Base-by-base conservation (phyloP, 306 rosid genomes). In the Casuarina glauca region DNA sequence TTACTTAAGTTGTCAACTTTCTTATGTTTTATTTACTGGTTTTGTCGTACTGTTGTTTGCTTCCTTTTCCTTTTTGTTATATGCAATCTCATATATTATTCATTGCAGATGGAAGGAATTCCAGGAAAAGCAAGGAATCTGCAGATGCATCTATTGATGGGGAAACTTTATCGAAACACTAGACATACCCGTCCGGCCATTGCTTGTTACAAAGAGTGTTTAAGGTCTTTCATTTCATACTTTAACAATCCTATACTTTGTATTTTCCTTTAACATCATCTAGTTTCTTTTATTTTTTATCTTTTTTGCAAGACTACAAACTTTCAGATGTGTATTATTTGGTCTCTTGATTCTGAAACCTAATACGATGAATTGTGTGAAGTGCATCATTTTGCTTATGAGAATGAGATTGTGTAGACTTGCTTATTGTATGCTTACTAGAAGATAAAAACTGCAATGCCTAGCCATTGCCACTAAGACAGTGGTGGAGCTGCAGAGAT, bases 91-190 rank as follows among this genome's bases (percentile, higher is more conserved):
- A 70, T 64, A 52, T 75, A 45, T 75, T 81, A 19, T 62, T 54
- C 71, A 74, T 88, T 79, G 73, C 91, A 96, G 99, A 96, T 96
- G 97, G 99, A 96, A 84, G 93, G 90, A 79, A 88, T 96, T 81
- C 92, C 97, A 19, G 82, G 84, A 84, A 96, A 96, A 87, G 88
- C 90, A 69, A 90, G 99, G 87, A 96, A 78, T 79, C 81, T 96
- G 85, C 88, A 88, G 57, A 93, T 96, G 99, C 89, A 86, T 87
- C 84, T 96, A 76, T 85, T 96, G 86, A 68, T 96, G 87, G 99
- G 97, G 62, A 93, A 93, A 82, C 94, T 96, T 70, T 91, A 91
- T 76, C 88, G 98, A 80, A 83, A 82, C 76, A 87, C 91, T 77
- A 91, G 91, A 83, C 96, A 96, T 86, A 90, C 86, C 45, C 97